Evolutionary conservation across 352 stramenopile species (phyloP).

Genomic region (Phytophthora sp.): DNA sequence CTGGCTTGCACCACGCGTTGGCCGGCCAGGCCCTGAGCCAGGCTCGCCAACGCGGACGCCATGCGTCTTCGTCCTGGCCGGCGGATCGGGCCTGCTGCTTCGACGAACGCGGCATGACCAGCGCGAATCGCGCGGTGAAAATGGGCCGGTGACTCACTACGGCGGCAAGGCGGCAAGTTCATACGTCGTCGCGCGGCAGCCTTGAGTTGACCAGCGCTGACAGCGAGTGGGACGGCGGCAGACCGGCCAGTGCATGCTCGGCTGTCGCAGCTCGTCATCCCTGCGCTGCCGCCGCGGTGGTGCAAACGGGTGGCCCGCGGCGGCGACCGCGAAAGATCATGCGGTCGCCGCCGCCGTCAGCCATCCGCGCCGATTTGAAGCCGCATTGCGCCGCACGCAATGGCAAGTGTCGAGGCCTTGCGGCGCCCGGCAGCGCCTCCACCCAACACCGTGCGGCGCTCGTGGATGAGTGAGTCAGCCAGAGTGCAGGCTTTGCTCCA

Average conservation of each 20-base stretch:
- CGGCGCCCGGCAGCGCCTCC: no score
- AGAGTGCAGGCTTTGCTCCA: no score
- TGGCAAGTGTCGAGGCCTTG: conserved; percentile 6
- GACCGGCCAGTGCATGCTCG: conserved; percentile 1
- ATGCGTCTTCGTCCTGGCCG: no score
- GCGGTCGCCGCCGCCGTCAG: conserved; percentile 6
- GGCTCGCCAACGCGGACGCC: no score
- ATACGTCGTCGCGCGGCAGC: no score
- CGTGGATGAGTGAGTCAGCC: no score
- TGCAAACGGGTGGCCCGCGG: conserved; percentile 9
- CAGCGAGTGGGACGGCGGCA: conserved; percentile 14
- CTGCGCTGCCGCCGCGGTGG: background rate
- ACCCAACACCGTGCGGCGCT: conserved; percentile 22
- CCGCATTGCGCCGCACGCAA: conserved; percentile 7
- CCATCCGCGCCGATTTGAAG: conserved; percentile 26
- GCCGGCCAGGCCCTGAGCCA: background rate
- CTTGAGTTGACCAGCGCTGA: no score
- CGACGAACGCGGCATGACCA: background rate
- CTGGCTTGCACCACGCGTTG: no score
- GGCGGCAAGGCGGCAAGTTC: no score
- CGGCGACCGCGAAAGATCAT: conserved; percentile 8
- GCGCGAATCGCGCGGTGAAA: no score
- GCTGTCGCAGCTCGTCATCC: conserved; percentile 30
- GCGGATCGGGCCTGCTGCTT: no score
- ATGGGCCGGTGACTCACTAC: background rate